Percentiles rank a stretch among this genome's conserved stretches.
Conservation (phyloP, 768 basidiomycete genomes). For the Omphalotus guepiniiformis region DNA sequence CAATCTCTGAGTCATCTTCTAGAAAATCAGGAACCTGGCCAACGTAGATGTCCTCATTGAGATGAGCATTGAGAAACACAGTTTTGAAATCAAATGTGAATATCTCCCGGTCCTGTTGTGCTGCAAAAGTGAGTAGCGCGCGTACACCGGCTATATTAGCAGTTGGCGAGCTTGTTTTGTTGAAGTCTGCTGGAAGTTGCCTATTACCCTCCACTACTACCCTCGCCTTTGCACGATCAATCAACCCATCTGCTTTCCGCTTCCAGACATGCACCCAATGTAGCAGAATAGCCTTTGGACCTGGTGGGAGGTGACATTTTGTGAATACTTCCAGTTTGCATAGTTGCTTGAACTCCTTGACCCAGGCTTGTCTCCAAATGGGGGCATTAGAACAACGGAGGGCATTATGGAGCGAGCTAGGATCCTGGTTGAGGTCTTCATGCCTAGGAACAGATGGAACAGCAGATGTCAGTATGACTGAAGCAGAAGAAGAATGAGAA, state of each 20-base stretch:
- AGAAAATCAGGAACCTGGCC: not conserved
- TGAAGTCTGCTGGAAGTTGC: not conserved
- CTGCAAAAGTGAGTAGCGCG: not conserved
- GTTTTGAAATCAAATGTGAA: not conserved
- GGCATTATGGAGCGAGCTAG: too few relatives aligned
- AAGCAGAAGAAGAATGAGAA: too few relatives aligned
- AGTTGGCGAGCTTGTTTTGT: not conserved
- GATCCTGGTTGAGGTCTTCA: too few relatives aligned
- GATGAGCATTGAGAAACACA: conserved; percentile 4
- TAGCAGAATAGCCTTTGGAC: not conserved
- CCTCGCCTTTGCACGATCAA: not conserved
- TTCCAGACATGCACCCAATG: not conserved
- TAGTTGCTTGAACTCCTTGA: not conserved
- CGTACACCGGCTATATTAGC: not conserved
- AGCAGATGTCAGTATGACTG: too few relatives aligned
- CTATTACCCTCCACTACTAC: not conserved
- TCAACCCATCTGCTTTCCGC: not conserved
- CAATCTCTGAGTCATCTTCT: not conserved
- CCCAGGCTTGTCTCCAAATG: not conserved
- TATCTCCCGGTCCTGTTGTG: not conserved
- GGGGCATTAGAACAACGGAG: not conserved
- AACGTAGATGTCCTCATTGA: not conserved
- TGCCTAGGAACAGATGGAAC: too few relatives aligned
- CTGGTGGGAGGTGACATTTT: not conserved
- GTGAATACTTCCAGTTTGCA: not conserved